These are phyloP conservation scores for Vitellaria paradoxa DNA, from an alignment of 179 eudicot species.

Conservation along the genomic window DNA sequence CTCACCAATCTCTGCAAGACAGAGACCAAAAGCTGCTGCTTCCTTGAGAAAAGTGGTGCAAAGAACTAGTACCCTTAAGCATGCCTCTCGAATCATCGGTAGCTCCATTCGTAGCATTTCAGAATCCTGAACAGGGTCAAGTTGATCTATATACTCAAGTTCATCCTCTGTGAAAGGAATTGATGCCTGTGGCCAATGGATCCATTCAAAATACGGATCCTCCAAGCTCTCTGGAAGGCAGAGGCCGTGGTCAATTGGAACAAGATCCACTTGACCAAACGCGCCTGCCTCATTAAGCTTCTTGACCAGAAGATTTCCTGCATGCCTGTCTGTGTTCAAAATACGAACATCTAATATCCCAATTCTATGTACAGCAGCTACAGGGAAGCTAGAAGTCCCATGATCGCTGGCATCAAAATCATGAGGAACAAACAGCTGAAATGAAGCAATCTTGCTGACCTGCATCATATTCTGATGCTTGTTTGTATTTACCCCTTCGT, in stretches of 20 bases:
- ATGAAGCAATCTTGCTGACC: constrained; percentile 41
- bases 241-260: constrained; percentile 52
- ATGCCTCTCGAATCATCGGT: constrained; percentile 47
- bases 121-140: constrained; percentile 36
- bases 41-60: constrained; percentile 41
- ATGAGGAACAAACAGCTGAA: constrained; percentile 40
- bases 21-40: constrained; percentile 36
- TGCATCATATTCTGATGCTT: constrained; percentile 18
- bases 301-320: constrained; percentile 40
- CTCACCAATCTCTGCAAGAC: constrained; percentile 51
- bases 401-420: constrained; percentile 51
- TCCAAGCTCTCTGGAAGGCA: constrained; percentile 47
- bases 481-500: constrained; percentile 28
- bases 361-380: constrained; percentile 39
- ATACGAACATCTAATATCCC: constrained; percentile 44
- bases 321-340: constrained; percentile 45
- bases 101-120: constrained; percentile 40
- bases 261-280: constrained; percentile 34
- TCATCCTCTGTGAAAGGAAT: constrained; percentile 49
- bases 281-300: constrained; percentile 33
- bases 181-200: constrained; percentile 52
- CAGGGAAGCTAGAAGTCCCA: constrained; percentile 46
- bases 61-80: constrained; percentile 37
- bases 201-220: constrained; percentile 53
- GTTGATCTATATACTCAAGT: constrained; percentile 34